Evolutionary conservation across 2,329 filamentous ascomycete species (phyloP).

Genomic region (Penicillium sp.): DNA sequence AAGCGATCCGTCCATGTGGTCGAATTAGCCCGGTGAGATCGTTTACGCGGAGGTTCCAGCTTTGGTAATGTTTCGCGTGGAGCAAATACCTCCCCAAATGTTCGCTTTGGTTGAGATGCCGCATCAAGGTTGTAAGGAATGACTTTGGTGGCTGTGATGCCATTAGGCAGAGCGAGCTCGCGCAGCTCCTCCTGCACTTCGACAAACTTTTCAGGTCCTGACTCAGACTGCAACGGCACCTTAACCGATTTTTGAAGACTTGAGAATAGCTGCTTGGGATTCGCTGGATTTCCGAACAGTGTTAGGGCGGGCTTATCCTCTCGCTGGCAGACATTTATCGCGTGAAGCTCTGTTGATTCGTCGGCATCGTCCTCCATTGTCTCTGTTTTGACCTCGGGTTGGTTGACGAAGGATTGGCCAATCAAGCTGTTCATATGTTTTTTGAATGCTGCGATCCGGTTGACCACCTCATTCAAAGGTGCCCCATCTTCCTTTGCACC

Average conservation of each 20-base stretch:
- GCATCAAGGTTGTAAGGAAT: slow-evolving; percentile 49
- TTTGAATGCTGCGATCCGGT: slow-evolving; percentile 57
- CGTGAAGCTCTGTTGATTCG: slow-evolving; percentile 33
- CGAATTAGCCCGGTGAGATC: slow-evolving; percentile 33
- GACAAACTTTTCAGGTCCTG: slow-evolving; percentile 35
- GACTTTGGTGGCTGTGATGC: slow-evolving; percentile 68
- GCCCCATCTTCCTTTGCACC: slow-evolving; percentile 26
- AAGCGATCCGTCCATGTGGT: slow-evolving; percentile 43
- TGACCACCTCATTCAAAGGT: slow-evolving; percentile 37
- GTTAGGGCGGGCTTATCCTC: slow-evolving; percentile 66
- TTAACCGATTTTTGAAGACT: slow-evolving; percentile 63
- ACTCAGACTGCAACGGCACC: slow-evolving; percentile 37
- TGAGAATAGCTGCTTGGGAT: slow-evolving; percentile 78
- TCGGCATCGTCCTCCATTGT: slow-evolving; percentile 36
- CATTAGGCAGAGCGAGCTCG: slow-evolving; percentile 68
- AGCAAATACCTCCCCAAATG: slow-evolving; percentile 47
- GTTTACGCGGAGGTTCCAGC: slow-evolving; percentile 42
- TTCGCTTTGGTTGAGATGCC: slow-evolving; percentile 35
- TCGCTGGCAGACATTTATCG: slow-evolving; percentile 42
- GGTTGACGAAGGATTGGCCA: slow-evolving; percentile 57
- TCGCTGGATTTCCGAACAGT: slow-evolving; percentile 70
- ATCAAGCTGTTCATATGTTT: slow-evolving; percentile 62
- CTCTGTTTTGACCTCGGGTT: slow-evolving; percentile 35
- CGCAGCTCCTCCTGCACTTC: slow-evolving; percentile 53
- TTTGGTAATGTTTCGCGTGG: slow-evolving; percentile 39